Evolutionary conservation across 1,139 yeast species (phyloP), one percentile per base, ranked within the genome.

Genomic region (Pichia sp.): DNA sequence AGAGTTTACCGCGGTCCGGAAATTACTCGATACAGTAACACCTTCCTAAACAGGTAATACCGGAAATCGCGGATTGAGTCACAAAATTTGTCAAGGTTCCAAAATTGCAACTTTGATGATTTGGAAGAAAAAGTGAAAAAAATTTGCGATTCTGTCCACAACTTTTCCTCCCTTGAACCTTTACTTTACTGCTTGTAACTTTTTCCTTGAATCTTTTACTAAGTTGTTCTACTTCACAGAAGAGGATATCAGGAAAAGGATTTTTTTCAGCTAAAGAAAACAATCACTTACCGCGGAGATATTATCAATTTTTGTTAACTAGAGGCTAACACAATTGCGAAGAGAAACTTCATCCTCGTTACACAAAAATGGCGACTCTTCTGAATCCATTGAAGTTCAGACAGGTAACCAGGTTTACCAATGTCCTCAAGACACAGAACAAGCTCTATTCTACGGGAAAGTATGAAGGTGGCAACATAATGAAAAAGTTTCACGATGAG

Each of bases 391-490:
- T 52, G 19, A 34, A 55, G 22, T 40, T 54, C 7, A 55, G 49
- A 44, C 52, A 55, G 26, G 30, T 55, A 2, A 41, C 56, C 23
- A 60, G 47, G 31, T 44, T 47, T 44, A 36, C 53, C 41, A 34
- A 45, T 25, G 28, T 47, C 13, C 47, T 48, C 6, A 51, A 23
- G 16, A 45, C 34, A 23, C 53, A 52, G 41, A 12, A 23, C 18
- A 52, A 34, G 59, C 62, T 52, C 70, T 74, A 43, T 70, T 73
- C 43, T 9, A 48, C 54, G 7, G 39, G 41, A 36, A 55, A 70
- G 4, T 80, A 80, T 60, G 81, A 79, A 36, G 85, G 85, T 48
- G 82, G 81, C 19, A 80, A 80, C 39, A 73, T 80, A 51, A 70
- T 78, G 55, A 66, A 72, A 22, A 72, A 73, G 0, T 74, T 77